Base-by-base conservation (phyloP, 208 protist species). In the Crithidia mellificae region DNA sequence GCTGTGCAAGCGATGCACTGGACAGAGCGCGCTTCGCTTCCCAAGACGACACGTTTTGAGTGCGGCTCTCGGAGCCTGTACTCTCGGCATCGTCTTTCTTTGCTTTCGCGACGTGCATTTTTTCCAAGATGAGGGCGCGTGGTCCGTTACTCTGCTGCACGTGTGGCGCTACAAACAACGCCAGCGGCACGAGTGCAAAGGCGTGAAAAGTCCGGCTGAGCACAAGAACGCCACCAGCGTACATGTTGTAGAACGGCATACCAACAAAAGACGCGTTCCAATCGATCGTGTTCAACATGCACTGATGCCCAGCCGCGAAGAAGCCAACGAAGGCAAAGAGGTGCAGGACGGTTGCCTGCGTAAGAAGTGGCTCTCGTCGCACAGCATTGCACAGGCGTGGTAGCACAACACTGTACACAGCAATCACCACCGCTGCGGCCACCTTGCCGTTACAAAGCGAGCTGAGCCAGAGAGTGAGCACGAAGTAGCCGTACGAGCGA, bases 221-320 rank as follows among this genome's bases (percentile, higher is more conserved):
- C 30, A 95, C 87, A 19, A 92, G 70, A 14, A 81, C 50, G 4
- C 65, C 81, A 41, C 88, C 85, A 27, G 62, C 46, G n/a, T 84
- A 47, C 50, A 91, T 68, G 56, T 75, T 80, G 52, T 86, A 87
- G 49, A 54, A 56, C 0, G 74, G 58, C 53, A 90, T 76, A 2
- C 85, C 87, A 12, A 94, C 84, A 77, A 91, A 88, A 11, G 84
- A 88, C n/a, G 84, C 52, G 54, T 85, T 91, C 64, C 85, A 88
- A 70, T 94, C 89, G 49, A 94, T 85, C 1, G 80, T 82, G 67
- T 72, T 89, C 17, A 94, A 71, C 59, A 90, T 70, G 52, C 77
- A 88, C 63, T 94, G 85, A 58, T 94, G 83, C 9, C 89, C 89
- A 52, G 85, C 65, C 1, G 77, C 41, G 54, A 87, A 94, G 63